Base-by-base conservation (phyloP, 2,329 filamentous ascomycete species). In the Neopestalotiopsis rosae region DNA sequence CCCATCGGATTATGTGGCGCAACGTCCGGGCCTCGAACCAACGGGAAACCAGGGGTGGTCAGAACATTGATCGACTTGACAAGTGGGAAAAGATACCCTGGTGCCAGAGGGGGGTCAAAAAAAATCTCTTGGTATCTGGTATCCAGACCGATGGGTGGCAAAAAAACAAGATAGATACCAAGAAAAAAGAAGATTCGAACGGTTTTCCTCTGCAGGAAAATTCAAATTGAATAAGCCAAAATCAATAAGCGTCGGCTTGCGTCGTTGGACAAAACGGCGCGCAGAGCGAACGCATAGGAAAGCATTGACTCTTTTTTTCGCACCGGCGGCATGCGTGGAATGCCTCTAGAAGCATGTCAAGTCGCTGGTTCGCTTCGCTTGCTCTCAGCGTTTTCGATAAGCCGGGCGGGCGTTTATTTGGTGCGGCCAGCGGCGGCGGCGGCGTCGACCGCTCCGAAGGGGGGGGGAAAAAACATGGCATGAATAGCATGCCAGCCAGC, bases 341-440 rank as follows among this genome's bases (percentile, higher is more conserved):
- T 62, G 59, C 30, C 59, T 62, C 59, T 40, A 40, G 59, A 62
- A 40, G 59, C 59, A 62, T 40, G 59, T 24, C 59, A 61, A 32
- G 20, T 40, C 24, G 24, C 24, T 28, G 24, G 24, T 28, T 28
- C 24, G 24, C 24, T 28, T 28, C 24, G 24, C 24, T 30, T 12
- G 59, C 59, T 38, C 30, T 12, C 59, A 38, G 20, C 32, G 20
- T 30, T 30, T 14, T 13, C 32, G 59, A 40, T 20, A 20, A n/a
- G n/a, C 13, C 59, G 14, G 17, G 17, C 49, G 17, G 49, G 49
- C 49, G 49, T 56, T 24, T 24, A 14, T 59, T 28, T 28, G 24
- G 24, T 28, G 24, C 24, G 24, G 24, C 24, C 24, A 28, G 24
- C 24, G 24, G 34, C 34, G 34, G 59, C n/a, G 59, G 13, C 30